phyloP scores from a whole-genome alignment of 2,329 filamentous ascomycete species.

The Trichoderma sp. region DNA sequence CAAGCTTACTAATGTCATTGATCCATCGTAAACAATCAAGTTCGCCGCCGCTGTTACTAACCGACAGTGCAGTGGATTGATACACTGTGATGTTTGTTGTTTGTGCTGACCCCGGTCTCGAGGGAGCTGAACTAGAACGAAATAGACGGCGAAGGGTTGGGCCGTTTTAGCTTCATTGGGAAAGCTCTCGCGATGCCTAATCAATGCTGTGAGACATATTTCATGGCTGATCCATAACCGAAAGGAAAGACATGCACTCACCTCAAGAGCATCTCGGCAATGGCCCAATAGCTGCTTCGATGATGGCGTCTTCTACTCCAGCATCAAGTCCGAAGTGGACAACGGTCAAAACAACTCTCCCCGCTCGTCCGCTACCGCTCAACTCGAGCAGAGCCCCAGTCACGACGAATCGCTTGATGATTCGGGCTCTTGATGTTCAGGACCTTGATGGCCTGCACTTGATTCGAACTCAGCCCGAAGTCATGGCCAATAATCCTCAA shows the following conservation, averaged over 20 bases:
- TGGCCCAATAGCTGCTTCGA: neutral
- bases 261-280: neutral
- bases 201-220: slow-evolving; percentile 9
- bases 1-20: neutral
- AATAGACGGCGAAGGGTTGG: neutral
- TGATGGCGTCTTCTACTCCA: neutral
- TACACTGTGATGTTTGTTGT: neutral
- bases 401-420: slow-evolving; percentile 2
- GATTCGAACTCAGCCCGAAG: slow-evolving; percentile 13
- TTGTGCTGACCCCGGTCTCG: neutral
- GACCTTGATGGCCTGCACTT: neutral
- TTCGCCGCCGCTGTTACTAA: neutral
- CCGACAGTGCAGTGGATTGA: neutral
- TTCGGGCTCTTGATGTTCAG: slow-evolving; percentile 1
- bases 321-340: neutral
- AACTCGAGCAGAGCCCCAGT: neutral
- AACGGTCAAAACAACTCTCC: neutral
- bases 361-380: slow-evolving; percentile 6
- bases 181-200: neutral
- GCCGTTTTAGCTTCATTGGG: slow-evolving; percentile 1
- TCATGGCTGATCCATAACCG: neutral
- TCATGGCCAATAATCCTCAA: slow-evolving; percentile 4
- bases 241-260: neutral
- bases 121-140: neutral
- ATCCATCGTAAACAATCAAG: no score